Conservation (phyloP, 139 green algal genomes). For the Zygnema circumcarinatum region DNA sequence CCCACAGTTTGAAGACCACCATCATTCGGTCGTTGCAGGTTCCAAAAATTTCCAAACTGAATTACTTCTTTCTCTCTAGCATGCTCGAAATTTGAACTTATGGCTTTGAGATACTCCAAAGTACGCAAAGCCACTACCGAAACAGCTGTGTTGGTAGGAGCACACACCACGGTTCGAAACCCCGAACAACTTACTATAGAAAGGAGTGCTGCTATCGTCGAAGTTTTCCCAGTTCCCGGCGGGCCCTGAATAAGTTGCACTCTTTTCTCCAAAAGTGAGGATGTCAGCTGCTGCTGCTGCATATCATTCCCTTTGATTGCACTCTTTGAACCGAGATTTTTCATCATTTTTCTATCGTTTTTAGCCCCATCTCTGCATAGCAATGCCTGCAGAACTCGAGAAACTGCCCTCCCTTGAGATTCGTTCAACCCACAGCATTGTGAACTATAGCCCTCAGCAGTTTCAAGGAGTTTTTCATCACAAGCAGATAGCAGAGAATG, state of each 20-base stretch:
- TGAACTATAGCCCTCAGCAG: neutral
- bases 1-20: neutral
- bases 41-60: neutral
- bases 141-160: conserved; percentile 52
- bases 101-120: too few species aligned
- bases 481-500: neutral
- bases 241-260: conserved; percentile 56
- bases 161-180: conserved; percentile 46
- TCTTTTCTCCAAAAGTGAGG: neutral
- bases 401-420: neutral
- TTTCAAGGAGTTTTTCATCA: neutral
- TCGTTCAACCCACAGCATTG: neutral
- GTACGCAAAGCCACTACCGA: conserved; percentile 28
- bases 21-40: neutral
- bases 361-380: neutral
- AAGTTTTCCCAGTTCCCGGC: conserved; percentile 56
- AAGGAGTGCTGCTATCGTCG: conserved; percentile 20
- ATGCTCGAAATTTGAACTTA: neutral
- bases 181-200: neutral
- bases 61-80: neutral
- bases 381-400: neutral
- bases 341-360: neutral
- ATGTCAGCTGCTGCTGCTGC: neutral
- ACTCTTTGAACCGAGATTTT: neutral
- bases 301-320: neutral